These are phyloP conservation scores for Pinus tabuliformis DNA, from an alignment of 75 land plant genomes.

Conservation along the genomic window DNA sequence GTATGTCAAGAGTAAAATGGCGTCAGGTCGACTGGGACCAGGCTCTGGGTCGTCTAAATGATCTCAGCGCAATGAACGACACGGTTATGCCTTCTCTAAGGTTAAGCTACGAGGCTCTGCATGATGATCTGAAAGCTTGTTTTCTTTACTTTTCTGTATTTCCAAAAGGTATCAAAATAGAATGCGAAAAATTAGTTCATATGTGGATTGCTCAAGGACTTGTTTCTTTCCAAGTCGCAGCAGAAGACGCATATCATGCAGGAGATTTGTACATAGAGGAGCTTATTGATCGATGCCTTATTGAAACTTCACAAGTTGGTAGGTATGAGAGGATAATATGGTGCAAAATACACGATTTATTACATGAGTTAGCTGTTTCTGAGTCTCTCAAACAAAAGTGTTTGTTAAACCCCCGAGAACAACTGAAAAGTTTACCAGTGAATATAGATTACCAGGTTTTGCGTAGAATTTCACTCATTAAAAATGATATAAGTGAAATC, in stretches of 20 bases:
- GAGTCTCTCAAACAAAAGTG: no score
- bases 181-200: background rate
- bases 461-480: no score
- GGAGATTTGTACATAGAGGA: background rate
- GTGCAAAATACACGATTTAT: no score
- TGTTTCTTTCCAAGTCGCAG: background rate
- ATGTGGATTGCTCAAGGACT: background rate
- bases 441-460: no score
- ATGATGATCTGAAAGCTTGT: background rate
- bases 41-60: no score
- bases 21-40: no score
- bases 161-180: background rate
- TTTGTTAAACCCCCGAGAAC: no score
- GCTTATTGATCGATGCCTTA: background rate
- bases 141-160: background rate
- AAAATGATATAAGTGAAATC: no score
- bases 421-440: no score
- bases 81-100: no score
- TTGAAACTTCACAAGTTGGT: background rate
- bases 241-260: background rate
- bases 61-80: no score
- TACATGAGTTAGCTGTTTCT: background rate
- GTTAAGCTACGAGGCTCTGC: background rate
- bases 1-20: no score
- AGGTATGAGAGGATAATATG: background rate